Evolutionary conservation across 169 alveolate genomes (phyloP).

Genomic region (Toxoplasma gondii): DNA sequence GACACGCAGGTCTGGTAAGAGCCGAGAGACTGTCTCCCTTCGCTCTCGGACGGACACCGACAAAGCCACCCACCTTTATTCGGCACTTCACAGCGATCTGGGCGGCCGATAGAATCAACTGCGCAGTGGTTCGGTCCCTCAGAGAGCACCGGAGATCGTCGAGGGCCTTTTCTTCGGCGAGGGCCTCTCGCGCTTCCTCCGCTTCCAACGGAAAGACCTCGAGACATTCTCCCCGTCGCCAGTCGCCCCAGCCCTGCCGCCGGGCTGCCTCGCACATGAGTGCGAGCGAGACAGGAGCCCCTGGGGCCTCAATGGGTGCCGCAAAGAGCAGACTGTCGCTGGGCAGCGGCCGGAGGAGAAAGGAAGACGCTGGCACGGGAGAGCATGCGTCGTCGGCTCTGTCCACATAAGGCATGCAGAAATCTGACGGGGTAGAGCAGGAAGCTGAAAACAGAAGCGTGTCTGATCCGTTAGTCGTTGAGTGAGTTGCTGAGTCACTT

Average conservation of each 20-base stretch:
- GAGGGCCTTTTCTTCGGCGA: not conserved
- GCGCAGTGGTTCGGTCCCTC: not conserved
- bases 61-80: not conserved
- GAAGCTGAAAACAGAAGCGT: too few species aligned
- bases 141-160: not conserved
- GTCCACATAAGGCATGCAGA: not conserved
- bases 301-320: conserved; percentile 9
- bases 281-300: not conserved
- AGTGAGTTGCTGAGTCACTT: too few species aligned
- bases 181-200: not conserved
- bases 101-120: not conserved
- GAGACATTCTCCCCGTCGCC: not conserved
- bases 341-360: not conserved
- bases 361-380: not conserved
- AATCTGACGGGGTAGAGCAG: not conserved
- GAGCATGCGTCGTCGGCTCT: not conserved
- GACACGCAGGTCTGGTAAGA: too few species aligned
- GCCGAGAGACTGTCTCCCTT: too few species aligned
- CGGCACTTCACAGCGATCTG: not conserved
- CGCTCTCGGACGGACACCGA: too few species aligned
- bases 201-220: not conserved
- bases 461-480: too few species aligned
- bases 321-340: not conserved
- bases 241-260: not conserved
- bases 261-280: not conserved